Conservation (phyloP, 495 filamentous ascomycete genomes). For the Neurospora sp. region DNA sequence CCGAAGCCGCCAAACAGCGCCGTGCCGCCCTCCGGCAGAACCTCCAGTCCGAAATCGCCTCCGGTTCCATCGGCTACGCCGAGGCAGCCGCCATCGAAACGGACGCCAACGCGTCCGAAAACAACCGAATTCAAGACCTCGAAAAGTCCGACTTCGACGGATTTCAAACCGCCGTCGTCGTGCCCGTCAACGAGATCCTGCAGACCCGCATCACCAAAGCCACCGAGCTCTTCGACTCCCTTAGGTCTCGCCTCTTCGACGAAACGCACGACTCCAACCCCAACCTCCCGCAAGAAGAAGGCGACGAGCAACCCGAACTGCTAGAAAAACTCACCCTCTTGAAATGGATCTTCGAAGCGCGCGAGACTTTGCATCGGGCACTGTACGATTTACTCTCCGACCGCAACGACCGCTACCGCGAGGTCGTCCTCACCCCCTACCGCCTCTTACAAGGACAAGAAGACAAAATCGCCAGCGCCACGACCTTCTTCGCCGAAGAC, state of each 20-base stretch:
- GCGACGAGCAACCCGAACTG: conserved; percentile 88
- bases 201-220: conserved; percentile 52
- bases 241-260: conserved; percentile 61
- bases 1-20: conserved; percentile 31
- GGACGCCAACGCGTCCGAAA: conserved; percentile 54
- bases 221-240: conserved; percentile 57
- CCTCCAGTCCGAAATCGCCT: conserved; percentile 62
- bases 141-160: conserved; percentile 64
- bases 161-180: conserved; percentile 66
- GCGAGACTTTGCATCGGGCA: conserved; percentile 75
- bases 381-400: conserved; percentile 74
- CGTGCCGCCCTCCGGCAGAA: conserved; percentile 41
- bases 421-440: conserved; percentile 73
- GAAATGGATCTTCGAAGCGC: conserved; percentile 95
- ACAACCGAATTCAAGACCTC: conserved; percentile 50
- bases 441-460: conserved; percentile 40
- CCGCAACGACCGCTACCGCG: conserved; percentile 76
- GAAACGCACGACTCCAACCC: conserved; percentile 63
- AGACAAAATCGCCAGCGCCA: conserved; percentile 68
- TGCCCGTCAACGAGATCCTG: conserved; percentile 66
- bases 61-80: conserved; percentile 66
- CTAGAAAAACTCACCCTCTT: conserved; percentile 88
- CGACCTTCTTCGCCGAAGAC: conserved; percentile 74
- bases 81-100: conserved; percentile 66
- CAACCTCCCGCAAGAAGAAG: conserved; percentile 82